Evolutionary conservation across 176 grass and related monocot genomes (phyloP).

Genomic region (Triticum urartu): DNA sequence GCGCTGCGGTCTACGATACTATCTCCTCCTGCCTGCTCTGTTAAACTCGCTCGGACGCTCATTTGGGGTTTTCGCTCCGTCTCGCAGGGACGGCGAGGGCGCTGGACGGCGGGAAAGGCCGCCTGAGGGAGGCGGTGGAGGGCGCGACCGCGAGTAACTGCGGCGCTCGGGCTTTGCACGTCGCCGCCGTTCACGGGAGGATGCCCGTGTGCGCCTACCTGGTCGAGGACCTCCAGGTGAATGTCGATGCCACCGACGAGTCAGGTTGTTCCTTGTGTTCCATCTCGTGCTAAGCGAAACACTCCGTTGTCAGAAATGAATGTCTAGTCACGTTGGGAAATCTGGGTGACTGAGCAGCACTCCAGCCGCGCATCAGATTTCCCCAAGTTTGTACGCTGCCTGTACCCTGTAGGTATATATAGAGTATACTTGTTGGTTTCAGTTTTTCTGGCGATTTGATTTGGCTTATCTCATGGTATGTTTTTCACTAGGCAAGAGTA

Average conservation of each 20-base stretch:
- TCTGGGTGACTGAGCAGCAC: neutral
- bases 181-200: neutral
- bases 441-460: neutral
- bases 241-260: neutral
- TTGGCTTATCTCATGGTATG: neutral
- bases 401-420: neutral
- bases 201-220: neutral
- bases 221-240: conserved; percentile 6
- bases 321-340: neutral
- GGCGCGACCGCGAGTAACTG: neutral
- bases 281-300: neutral
- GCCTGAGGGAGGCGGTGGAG: conserved; percentile 14
- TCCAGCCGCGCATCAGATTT: neutral
- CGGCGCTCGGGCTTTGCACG: neutral
- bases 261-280: neutral
- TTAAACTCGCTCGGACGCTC: neutral
- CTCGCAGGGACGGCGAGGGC: neutral
- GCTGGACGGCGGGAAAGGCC: conserved; percentile 13
- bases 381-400: neutral
- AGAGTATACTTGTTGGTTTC: neutral
- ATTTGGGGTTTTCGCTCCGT: neutral
- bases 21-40: neutral
- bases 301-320: neutral
- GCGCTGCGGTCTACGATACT: neutral
- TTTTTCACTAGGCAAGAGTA: neutral